These are phyloP conservation scores for Bryoglossum gracile DNA, from an alignment of 495 filamentous ascomycete species.

Conservation along the genomic window DNA sequence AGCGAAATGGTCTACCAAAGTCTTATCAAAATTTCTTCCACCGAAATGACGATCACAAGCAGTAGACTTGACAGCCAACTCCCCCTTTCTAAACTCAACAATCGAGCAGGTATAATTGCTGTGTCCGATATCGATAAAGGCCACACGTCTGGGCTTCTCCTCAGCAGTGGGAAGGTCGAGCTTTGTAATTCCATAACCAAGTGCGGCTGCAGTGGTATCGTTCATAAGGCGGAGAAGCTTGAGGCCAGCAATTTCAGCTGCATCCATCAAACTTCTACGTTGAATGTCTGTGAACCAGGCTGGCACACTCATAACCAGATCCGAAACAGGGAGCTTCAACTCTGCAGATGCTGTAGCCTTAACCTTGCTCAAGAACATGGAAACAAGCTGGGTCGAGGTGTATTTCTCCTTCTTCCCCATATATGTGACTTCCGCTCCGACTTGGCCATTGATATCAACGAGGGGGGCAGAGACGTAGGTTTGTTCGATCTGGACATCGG, in stretches of 20 bases:
- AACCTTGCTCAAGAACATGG: conserved; percentile 94
- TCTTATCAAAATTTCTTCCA: conserved; percentile 94
- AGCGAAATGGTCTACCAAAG: conserved; percentile 87
- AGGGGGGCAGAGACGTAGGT: conserved; percentile 82
- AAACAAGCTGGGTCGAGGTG: conserved; percentile 80
- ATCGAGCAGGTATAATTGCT: conserved; percentile 91
- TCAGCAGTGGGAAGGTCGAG: conserved; percentile 79
- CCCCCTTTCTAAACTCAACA: conserved; percentile 96
- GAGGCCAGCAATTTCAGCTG: conserved; percentile 88
- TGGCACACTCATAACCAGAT: conserved; percentile 89
- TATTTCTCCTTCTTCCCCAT: conserved; percentile 92
- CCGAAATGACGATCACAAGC: conserved; percentile 94
- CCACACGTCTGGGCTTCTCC: conserved; percentile 88
- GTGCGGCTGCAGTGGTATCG: conserved; percentile 92
- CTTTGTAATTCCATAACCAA: conserved; percentile 98
- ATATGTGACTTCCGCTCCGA: conserved; percentile 91
- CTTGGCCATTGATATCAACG: conserved; percentile 86
- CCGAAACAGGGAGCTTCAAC: conserved; percentile 86
- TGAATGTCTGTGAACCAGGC: conserved; percentile 97
- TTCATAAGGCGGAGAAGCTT: conserved; percentile 94
- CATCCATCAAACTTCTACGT: conserved; percentile 82
- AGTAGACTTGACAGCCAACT: conserved; percentile 89
- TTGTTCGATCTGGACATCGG: conserved; percentile 87
- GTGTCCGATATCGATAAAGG: conserved; percentile 94
- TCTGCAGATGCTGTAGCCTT: conserved; percentile 81